Base-by-base conservation (phyloP, 305 asterid genomes). In the Fraxinus latifolia region DNA sequence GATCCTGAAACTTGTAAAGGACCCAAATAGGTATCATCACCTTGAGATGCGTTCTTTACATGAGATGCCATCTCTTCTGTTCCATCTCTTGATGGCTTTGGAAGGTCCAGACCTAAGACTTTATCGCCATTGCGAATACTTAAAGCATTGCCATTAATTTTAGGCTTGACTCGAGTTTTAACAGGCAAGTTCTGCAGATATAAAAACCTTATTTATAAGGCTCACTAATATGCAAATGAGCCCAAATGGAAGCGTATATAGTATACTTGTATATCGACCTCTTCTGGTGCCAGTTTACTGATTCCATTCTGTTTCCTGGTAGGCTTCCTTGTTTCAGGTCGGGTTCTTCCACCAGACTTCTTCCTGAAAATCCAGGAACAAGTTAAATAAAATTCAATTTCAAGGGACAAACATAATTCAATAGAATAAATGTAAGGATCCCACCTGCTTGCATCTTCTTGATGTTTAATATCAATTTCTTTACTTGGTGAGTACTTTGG, bases 401-500 rank as follows among this genome's bases (percentile, higher is more conserved):
- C 23, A 25, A 83, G 67, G 65, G 79, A 76, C 53, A 29, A 50
- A 0, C 62, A 73, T 15, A 76, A 29, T 62, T 77, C 74, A 50
- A 70, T 5, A 73, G 77, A 53, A 53, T 33, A 25, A 1, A 34
- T 60, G 60, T 44, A 79, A 79, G 27, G 32, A 44, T 36, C 77
- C 81, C 76, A 89, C 99, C 97, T 88, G 88, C 88, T 88, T 76
- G 91, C 88, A 15, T 93, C 98, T 85, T 96, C 98, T 0, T 86
- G 92, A 50, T 88, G 92, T 81, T 96, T 96, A 60, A 91, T 93
- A 85, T 96, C 98, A n/a, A 96, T 96, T 91, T 96, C 99, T 88
- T 96, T 96, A 87, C 98, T 92, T 25, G 99, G 99, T 29, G 98
- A 92, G 82, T 96, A 96, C 85, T 90, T 91, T 4, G 99, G 99